Conservation (phyloP, 1,284 basidiomycete genomes). For the Ceratobasidium sp. region DNA sequence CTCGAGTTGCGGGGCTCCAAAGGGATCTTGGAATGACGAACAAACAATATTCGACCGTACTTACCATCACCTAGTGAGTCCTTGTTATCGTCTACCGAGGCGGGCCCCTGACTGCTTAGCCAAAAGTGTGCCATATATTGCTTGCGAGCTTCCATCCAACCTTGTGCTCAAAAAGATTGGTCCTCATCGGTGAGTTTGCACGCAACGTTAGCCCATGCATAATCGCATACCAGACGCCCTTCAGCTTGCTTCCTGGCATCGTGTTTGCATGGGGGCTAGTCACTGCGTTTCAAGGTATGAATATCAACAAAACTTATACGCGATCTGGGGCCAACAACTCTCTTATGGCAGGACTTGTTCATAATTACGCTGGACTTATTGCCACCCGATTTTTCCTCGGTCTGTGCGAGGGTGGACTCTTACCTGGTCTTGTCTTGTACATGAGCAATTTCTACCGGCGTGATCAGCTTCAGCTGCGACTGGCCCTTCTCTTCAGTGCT, state of each 20-base stretch:
- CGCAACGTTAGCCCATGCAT: slow-evolving; percentile 46
- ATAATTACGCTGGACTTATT: slow-evolving; percentile 60
- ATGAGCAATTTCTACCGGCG: slow-evolving; percentile 65
- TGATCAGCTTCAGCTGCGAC: slow-evolving; percentile 62
- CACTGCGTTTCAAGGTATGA: slow-evolving; percentile 59
- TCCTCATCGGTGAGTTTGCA: slow-evolving; percentile 51
- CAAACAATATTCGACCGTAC: slow-evolving; percentile 59
- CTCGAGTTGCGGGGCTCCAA: slow-evolving; percentile 64
- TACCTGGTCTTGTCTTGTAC: slow-evolving; percentile 66
- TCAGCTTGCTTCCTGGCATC: slow-evolving; percentile 29
- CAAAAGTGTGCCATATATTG: slow-evolving; percentile 61
- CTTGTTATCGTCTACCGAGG: slow-evolving; percentile 16
- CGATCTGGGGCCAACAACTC: not conserved
- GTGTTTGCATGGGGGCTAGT: slow-evolving; percentile 64
- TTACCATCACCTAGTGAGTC: slow-evolving; percentile 60
- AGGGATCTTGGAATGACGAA: slow-evolving; percentile 60
- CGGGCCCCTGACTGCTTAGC: too few species aligned
- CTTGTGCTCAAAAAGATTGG: slow-evolving; percentile 60
- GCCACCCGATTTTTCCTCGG: slow-evolving; percentile 71
- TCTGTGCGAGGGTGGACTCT: slow-evolving; percentile 65
- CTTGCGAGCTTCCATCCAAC: slow-evolving; percentile 65
- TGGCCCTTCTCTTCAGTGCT: slow-evolving; percentile 49
- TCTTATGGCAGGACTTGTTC: slow-evolving; percentile 58
- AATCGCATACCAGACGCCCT: slow-evolving; percentile 56
- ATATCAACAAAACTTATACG: not conserved